phyloP scores from a whole-genome alignment of 805 yeast species.

The Diddensiella caesifluorescens region DNA sequence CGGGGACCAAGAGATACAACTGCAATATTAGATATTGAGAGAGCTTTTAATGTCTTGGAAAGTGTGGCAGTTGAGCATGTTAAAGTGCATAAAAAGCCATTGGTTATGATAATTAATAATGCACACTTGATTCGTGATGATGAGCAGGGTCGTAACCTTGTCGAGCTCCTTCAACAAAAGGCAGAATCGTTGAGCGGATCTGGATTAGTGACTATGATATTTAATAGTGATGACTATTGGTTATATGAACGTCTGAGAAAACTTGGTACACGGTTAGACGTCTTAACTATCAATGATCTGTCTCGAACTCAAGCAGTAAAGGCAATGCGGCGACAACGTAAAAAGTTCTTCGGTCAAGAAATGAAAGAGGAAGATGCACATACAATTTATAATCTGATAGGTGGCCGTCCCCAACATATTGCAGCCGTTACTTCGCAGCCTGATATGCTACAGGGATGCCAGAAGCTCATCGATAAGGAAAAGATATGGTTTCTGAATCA shows the following conservation, averaged over 20 bases:
- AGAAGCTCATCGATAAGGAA: slow-evolving; percentile 67
- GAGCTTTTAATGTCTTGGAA: slow-evolving; percentile 74
- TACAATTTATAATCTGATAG: slow-evolving; percentile 60
- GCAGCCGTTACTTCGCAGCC: slow-evolving; percentile 46
- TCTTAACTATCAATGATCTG: slow-evolving; percentile 59
- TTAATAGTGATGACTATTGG: slow-evolving; percentile 85
- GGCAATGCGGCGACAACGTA: slow-evolving; percentile 49
- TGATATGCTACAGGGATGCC: slow-evolving; percentile 49
- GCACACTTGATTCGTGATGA: slow-evolving; percentile 71
- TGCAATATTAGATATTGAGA: slow-evolving; percentile 72
- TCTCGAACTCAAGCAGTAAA: slow-evolving; percentile 48
- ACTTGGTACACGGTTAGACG: slow-evolving; percentile 68
- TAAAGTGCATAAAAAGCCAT: slow-evolving; percentile 43
- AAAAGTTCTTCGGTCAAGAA: slow-evolving; percentile 37
- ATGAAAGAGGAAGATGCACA: slow-evolving; percentile 42
- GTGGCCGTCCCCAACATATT: slow-evolving; percentile 81
- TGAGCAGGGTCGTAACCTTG: slow-evolving; percentile 63
- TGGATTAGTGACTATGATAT: slow-evolving; percentile 62
- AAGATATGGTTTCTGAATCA: slow-evolving; percentile 83
- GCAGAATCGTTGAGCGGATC: slow-evolving; percentile 75
- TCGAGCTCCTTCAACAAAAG: slow-evolving; percentile 75
- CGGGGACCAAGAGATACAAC: slow-evolving; percentile 84
- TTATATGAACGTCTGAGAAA: slow-evolving; percentile 68
- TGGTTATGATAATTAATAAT: slow-evolving; percentile 66
- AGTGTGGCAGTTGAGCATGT: slow-evolving; percentile 53